Evolutionary conservation across 1,284 basidiomycete species (phyloP), one percentile per base, ranked within the genome.

Genomic region (Hypsizygus ulmarius): DNA sequence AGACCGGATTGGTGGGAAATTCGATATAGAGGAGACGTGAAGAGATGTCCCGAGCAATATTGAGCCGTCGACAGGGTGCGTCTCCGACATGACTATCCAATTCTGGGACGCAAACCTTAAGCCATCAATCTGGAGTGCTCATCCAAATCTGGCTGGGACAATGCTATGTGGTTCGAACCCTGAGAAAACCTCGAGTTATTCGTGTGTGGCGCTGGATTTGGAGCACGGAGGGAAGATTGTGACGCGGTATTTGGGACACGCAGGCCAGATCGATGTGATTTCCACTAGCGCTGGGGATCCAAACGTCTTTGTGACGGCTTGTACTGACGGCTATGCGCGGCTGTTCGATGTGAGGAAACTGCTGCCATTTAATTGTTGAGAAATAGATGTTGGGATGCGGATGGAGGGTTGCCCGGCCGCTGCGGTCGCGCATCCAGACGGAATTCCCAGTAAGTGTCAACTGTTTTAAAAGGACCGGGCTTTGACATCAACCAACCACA

Each of bases 191-290:
- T 30, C 43, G 0, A 49, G 43, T 9, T 50, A 55, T 8, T 51
- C 51, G 0, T 64, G 59, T 43, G 34, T 62, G 15, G 43, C 59
- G 9, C 12, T 70, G 1, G 71, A 72, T 49, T 45, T 71, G 12
- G 66, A 67, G 52, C 56, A 63, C 34, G 51, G 49, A 2, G 44
- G 59, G 1, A 59, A 59, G 39, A 57, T 49, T 2, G 63, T 54
- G 1, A 46, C 54, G 15, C 59, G 66, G n/a, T 72, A 64, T 49
- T 32, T 73, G 1, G 72, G 70, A 1, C 68, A 72, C 45, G 65
- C 66, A 2, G 66, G 59, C 10, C 52, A 54, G 16, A 56, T 68
- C 7, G 41, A 41, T 14, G 34, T 49, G 32, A 57, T 69, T 44
- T 60, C 66, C 10, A 63, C 64, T 2, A 67, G 65, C 50, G 53